A percentile compares a stretch with the other conserved stretches of the same genome.
These are phyloP conservation scores for Austroboletus olivaceoglutinosus DNA, from an alignment of 1,284 basidiomycete genomes.

Conservation along the genomic window DNA sequence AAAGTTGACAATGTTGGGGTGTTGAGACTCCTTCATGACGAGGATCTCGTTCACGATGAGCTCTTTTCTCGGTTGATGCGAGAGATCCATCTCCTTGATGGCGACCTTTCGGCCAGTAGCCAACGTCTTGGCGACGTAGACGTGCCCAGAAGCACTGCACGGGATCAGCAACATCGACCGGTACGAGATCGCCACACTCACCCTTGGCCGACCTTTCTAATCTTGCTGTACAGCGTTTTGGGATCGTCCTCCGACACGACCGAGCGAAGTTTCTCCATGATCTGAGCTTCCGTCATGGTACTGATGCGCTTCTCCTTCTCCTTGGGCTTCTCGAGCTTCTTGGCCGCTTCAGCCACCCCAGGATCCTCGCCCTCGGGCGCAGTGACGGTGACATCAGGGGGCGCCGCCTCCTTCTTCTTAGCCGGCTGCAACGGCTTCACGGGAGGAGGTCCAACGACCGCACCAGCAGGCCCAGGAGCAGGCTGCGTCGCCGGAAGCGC, in stretches of 20 bases:
- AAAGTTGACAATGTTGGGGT: slow-evolving; percentile 99
- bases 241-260: slow-evolving; percentile 90
- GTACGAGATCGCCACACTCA: slow-evolving; percentile 33
- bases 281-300: slow-evolving; percentile 95
- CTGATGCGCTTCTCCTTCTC: slow-evolving; percentile 87
- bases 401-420: slow-evolving; percentile 53
- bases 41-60: slow-evolving; percentile 98
- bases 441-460: slow-evolving; percentile 52
- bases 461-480: slow-evolving; percentile 46
- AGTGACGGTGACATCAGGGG: slow-evolving; percentile 43
- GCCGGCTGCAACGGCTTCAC: slow-evolving; percentile 77
- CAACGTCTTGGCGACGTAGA: slow-evolving; percentile 96
- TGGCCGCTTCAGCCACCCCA: slow-evolving; percentile 72
- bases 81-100: slow-evolving; percentile 99
- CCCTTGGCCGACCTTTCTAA: slow-evolving; percentile 99
- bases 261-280: slow-evolving; percentile 94
- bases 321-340: slow-evolving; percentile 46
- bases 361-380: slow-evolving; percentile 42
- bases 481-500: slow-evolving; percentile 44
- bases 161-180: slow-evolving; percentile 4
- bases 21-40: slow-evolving; percentile 98
- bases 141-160: slow-evolving; percentile 89
- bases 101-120: slow-evolving; percentile 90
- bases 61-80: slow-evolving; percentile 95
- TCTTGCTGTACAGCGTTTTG: slow-evolving; percentile 90